These are phyloP conservation scores for Conringia planisiliqua DNA, from an alignment of 345 rosid genomes.

Conservation along the genomic window DNA sequence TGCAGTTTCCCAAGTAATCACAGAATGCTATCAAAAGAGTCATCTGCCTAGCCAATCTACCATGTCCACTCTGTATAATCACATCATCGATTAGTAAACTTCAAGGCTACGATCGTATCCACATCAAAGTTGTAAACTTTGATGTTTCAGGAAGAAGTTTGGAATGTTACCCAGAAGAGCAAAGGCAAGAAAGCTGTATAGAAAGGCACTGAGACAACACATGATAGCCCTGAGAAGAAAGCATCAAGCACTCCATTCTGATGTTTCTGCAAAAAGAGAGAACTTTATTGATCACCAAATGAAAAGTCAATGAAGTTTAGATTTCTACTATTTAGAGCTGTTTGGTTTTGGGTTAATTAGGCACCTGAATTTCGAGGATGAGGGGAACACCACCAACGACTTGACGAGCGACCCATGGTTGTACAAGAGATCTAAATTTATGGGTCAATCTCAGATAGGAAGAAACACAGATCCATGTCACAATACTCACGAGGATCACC, in stretches of 20 bases:
- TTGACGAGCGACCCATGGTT: constrained; percentile 61
- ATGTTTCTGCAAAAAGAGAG: constrained; percentile 49
- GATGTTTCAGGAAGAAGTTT: not conserved
- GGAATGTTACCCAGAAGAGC: constrained; percentile 78
- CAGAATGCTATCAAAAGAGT: constrained; percentile 93
- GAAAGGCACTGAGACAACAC: constrained; percentile 96
- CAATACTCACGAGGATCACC: constrained; percentile 53
- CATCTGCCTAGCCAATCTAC: constrained; percentile 96
- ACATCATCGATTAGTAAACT: not conserved
- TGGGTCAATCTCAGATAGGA: constrained; percentile 54
- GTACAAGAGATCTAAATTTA: constrained; percentile 67
- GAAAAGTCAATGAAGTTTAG: not conserved
- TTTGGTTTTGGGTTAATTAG: not conserved
- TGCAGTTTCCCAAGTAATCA: constrained; percentile 83
- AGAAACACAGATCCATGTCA: constrained; percentile 71
- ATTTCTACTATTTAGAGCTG: not conserved
- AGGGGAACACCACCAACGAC: constrained; percentile 53
- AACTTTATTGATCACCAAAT: not conserved
- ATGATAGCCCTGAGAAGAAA: constrained; percentile 76
- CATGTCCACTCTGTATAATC: constrained; percentile 78
- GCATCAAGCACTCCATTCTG: constrained; percentile 66
- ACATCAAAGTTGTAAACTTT: constrained; percentile 1
- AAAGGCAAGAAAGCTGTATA: constrained; percentile 95
- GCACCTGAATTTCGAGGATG: constrained; percentile 84
- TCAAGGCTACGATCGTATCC: not conserved